Evolutionary conservation across 805 yeast species (phyloP).

Genomic region (Kodamaea jinghongensis): DNA sequence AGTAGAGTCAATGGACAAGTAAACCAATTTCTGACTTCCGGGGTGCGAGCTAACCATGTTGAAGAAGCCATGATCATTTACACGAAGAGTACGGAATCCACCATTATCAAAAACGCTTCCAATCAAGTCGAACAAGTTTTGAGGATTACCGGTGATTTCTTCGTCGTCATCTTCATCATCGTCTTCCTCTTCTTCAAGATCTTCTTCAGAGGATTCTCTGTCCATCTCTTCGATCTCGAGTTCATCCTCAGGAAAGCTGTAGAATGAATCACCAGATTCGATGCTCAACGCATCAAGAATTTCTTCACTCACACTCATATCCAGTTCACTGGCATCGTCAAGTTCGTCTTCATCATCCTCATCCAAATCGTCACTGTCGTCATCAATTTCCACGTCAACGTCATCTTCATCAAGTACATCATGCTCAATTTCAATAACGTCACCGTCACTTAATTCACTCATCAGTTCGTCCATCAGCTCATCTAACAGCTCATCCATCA

Average conservation of each 20-base stretch:
- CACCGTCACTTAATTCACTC: conserved; percentile 3
- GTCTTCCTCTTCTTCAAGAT: conserved; percentile 8
- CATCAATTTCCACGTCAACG: conserved; percentile 22
- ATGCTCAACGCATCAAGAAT: conserved; percentile 33
- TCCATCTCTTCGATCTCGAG: conserved; percentile 30
- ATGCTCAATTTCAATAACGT: conserved; percentile 12
- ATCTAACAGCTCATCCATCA: conserved; percentile 28
- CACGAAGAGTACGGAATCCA: conserved; percentile 21
- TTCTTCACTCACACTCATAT: conserved; percentile 14
- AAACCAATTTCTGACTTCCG: conserved; percentile 6
- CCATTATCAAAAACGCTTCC: conserved; percentile 14
- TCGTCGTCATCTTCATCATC: conserved; percentile 3
- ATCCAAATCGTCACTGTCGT: conserved; percentile 12
- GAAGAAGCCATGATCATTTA: conserved; percentile 10
- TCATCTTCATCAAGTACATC: conserved; percentile 14
- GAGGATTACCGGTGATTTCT: neutral
- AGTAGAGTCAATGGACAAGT: conserved; percentile 45
- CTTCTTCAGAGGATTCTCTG: conserved; percentile 21
- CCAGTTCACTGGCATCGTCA: conserved; percentile 39
- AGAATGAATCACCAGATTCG: conserved; percentile 25
- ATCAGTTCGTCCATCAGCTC: conserved; percentile 18
- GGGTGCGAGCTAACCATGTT: neutral
- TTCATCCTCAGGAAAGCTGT: conserved; percentile 22
- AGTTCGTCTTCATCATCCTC: conserved; percentile 24
- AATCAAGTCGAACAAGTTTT: conserved; percentile 5